Base-by-base conservation (phyloP, 257 asterid species). In the Eustoma russellianum region DNA sequence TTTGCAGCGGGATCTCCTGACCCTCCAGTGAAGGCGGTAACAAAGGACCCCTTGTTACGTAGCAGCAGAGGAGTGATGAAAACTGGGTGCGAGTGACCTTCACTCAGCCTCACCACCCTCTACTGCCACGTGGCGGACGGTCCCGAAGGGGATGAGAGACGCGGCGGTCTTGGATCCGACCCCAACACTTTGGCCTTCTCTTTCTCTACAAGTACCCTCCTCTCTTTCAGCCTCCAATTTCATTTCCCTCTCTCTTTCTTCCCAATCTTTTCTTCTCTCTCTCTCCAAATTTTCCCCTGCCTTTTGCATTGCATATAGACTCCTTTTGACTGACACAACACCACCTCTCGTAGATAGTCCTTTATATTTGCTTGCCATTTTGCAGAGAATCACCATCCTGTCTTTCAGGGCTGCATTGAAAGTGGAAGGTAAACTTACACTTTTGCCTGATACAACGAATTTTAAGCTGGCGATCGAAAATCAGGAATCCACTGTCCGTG, bases 401-500 rank as follows among this genome's bases (percentile, higher is more conserved):
- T 2, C 9, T 38, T 15, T 9, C 41, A 13, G 18, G 18, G 33
- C 28, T 30, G 50, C 10, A 30, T 14, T 33, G 50, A 14, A 24
- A 13, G 46, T 41, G 47, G 16, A 5, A 5, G 18, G 14, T 2
- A 28, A 38, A 38, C 5, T 8, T 24, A 0, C 30, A 2, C 30
- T 24, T 24, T 24, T 24, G 30, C 30, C 3, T 24, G 3, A 24
- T 24, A 24, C 30, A 38, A 9, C 1, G n/a, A 15, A 51, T 50
- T 53, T 67, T 68, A 77, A 78, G 72, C 91, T 88, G 93, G 93
- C 94, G 70, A 88, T 88, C 66, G 94, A 80, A 7, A 81, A 72
- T 56, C 86, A 73, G 50, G 85, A 79, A 69, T 54, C 85, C 40
- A 55, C 59, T 9, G 83, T 78, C 24, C 74, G 79, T 46, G 94